These are phyloP conservation scores for Lachancea waltii DNA, from an alignment of 805 yeast species.

Conservation along the genomic window DNA sequence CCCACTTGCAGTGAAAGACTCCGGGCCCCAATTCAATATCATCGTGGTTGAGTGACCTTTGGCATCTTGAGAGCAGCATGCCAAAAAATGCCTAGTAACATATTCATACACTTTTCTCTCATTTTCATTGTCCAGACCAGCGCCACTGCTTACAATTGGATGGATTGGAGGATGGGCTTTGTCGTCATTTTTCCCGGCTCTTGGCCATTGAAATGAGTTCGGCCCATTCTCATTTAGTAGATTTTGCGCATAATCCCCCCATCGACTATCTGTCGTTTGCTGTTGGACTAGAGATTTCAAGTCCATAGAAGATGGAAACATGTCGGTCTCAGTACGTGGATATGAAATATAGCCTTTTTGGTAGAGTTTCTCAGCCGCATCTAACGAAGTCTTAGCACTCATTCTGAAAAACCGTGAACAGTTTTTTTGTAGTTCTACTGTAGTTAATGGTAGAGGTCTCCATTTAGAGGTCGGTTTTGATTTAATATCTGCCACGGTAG, in stretches of 20 bases:
- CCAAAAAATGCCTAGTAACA: conserved; percentile 78
- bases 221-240: conserved; percentile 34
- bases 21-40: conserved; percentile 70
- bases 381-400: conserved; percentile 74
- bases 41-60: conserved; percentile 63
- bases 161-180: conserved; percentile 98
- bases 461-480: conserved; percentile 65
- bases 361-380: conserved; percentile 77
- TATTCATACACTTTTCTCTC: conserved; percentile 79
- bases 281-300: conserved; percentile 51
- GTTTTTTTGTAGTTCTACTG: conserved; percentile 85
- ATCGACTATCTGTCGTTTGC: conserved; percentile 47
- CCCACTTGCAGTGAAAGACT: conserved; percentile 67
- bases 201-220: conserved; percentile 54
- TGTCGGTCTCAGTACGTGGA: conserved; percentile 97
- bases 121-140: conserved; percentile 14
- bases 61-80: conserved; percentile 90
- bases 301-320: conserved; percentile 73
- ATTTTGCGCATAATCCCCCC: conserved; percentile 66
- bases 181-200: conserved; percentile 81
- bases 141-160: conserved; percentile 47
- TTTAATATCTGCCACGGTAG: conserved; percentile 43
- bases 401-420: conserved; percentile 70
- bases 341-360: conserved; percentile 83
- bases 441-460: conserved; percentile 87